Conservation (phyloP, 306 rosid genomes). For the Prunus campanulata region DNA sequence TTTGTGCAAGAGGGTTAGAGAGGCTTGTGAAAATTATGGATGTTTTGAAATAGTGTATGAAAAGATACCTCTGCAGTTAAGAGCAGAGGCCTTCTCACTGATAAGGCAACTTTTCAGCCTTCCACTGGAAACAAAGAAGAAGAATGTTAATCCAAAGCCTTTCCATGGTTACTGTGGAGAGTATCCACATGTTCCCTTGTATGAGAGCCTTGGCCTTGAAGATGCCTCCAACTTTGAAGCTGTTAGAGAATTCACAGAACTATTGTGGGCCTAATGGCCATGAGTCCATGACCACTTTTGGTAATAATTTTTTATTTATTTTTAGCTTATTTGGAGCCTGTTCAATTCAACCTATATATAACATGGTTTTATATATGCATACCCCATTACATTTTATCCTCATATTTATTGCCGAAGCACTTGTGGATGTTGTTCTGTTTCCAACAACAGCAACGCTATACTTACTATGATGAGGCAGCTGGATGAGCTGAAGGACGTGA, state of each 20-base stretch:
- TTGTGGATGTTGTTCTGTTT: neutral
- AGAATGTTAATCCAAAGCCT: neutral
- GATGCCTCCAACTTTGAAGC: constrained; percentile 9
- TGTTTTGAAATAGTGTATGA: constrained; percentile 2
- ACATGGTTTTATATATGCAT: too few species aligned
- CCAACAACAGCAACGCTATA: neutral
- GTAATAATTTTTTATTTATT: neutral
- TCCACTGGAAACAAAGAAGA: constrained; percentile 1
- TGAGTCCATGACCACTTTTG: constrained; percentile 7
- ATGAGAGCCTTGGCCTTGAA: constrained; percentile 10
- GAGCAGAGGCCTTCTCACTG: constrained; percentile 10
- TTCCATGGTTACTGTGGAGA: neutral
- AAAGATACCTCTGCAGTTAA: neutral
- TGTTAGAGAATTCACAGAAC: constrained; percentile 4
- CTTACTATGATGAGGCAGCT: constrained; percentile 3
- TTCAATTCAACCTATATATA: too few species aligned
- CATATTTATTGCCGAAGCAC: too few species aligned
- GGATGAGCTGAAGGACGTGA: neutral
- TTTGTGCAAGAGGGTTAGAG: constrained; percentile 29
- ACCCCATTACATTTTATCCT: too few species aligned
- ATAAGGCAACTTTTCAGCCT: constrained; percentile 3
- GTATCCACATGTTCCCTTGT: neutral
- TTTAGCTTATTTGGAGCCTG: too few species aligned
- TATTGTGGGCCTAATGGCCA: neutral
- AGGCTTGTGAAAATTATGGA: constrained; percentile 42